Percentiles rank a stretch among this genome's conserved stretches.
phyloP scores from a whole-genome alignment of 2,329 filamentous ascomycete species.

The Trichoderma sp. region DNA sequence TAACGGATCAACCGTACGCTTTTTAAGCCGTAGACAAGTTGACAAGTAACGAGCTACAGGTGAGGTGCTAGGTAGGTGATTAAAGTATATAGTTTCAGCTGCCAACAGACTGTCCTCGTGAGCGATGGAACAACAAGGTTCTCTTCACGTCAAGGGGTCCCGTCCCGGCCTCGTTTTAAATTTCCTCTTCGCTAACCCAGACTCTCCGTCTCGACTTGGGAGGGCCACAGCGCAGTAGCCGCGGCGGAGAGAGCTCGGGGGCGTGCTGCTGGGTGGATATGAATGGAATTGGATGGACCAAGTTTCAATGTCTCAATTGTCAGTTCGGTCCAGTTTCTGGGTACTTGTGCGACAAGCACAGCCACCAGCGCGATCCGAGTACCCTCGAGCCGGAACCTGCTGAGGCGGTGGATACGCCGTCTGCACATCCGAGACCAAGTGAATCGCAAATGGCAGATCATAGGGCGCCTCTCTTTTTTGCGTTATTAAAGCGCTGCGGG shows the following conservation, averaged over 20 bases:
- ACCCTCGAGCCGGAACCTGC: neutral
- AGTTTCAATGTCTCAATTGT: neutral
- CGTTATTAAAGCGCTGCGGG: slow-evolving; percentile 22
- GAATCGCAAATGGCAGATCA: slow-evolving; percentile 2
- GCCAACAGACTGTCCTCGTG: neutral
- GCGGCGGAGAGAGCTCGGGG: slow-evolving; percentile 29
- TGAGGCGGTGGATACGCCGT: neutral
- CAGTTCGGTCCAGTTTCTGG: neutral
- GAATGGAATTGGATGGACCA: neutral
- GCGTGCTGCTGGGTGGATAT: slow-evolving; percentile 17
- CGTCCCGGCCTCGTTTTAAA: neutral
- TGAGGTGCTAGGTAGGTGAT: neutral
- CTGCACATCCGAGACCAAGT: neutral
- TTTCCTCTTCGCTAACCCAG: neutral
- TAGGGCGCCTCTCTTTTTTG: neutral
- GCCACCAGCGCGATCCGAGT: neutral
- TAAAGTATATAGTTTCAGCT: neutral
- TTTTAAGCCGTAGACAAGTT: neutral
- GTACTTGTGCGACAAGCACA: neutral
- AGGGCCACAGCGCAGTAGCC: slow-evolving; percentile 25
- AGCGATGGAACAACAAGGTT: neutral
- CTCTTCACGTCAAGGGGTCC: neutral
- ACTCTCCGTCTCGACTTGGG: neutral
- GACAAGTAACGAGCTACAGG: no score
- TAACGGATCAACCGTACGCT: no score